These are phyloP conservation scores for Fusarium denticulatum DNA, from an alignment of 2,329 filamentous ascomycete genomes.

Conservation along the genomic window DNA sequence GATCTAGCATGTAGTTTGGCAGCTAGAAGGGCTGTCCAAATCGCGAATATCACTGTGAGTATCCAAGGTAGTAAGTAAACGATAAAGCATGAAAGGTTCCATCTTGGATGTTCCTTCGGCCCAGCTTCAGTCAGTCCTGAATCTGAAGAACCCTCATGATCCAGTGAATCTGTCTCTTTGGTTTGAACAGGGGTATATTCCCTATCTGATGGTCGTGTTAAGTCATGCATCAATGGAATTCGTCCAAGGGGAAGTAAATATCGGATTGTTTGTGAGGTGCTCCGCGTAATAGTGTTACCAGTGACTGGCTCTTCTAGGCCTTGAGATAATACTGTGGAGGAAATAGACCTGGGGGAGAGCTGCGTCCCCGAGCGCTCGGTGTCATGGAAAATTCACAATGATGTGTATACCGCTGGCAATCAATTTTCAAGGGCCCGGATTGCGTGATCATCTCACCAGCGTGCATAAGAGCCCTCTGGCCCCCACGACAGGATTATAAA, in stretches of 20 bases:
- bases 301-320: too few relatives aligned
- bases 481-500: background rate
- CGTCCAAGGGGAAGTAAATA: accelerated
- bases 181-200: background rate
- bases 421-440: too few relatives aligned
- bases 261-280: accelerated
- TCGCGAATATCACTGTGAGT: background rate
- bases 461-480: background rate
- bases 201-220: background rate
- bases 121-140: too few relatives aligned
- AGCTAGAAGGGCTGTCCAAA: background rate
- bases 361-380: too few relatives aligned
- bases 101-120: accelerated
- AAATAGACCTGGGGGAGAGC: too few relatives aligned
- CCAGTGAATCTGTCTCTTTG: background rate
- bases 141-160: background rate
- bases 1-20: background rate
- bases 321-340: too few relatives aligned
- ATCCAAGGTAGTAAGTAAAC: background rate
- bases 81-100: background rate
- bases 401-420: too few relatives aligned
- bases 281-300: too few relatives aligned
- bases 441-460: background rate
- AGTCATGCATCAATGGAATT: background rate
- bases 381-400: too few relatives aligned